phyloP scores from a whole-genome alignment of 1,139 yeast genomes.

The Yamadazyma diddensiae region DNA sequence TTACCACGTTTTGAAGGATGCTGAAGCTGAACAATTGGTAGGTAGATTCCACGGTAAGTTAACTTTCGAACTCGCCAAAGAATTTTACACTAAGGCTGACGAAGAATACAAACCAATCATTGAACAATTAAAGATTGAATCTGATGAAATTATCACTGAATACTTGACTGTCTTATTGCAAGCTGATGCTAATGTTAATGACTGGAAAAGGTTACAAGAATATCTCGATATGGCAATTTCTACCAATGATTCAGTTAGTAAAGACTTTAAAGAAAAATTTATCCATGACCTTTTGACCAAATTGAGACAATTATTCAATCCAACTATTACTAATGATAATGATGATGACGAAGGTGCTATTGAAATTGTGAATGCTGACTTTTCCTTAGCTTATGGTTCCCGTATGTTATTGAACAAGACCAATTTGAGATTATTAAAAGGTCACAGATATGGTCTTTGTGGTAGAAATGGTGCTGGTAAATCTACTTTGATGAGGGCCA shows the following conservation, averaged over 20 bases:
- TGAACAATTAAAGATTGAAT: conserved; percentile 19
- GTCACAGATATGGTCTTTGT: conserved; percentile 96
- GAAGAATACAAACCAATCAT: conserved; percentile 23
- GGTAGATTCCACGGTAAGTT: conserved; percentile 79
- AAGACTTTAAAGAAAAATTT: conserved; percentile 38
- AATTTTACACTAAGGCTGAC: conserved; percentile 37
- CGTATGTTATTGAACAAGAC: conserved; percentile 96
- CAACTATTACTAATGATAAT: conserved; percentile 50
- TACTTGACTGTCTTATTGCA: conserved; percentile 59
- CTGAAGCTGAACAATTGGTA: conserved; percentile 63
- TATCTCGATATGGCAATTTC: conserved; percentile 49
- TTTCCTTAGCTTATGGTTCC: conserved; percentile 95
- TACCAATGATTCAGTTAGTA: conserved; percentile 25
- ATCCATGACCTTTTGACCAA: conserved; percentile 48
- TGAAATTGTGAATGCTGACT: conserved; percentile 90
- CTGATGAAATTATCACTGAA: conserved; percentile 34
- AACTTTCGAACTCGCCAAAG: conserved; percentile 50
- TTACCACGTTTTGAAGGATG: conserved; percentile 72
- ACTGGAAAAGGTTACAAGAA: conserved; percentile 72
- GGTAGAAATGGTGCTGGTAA: conserved; percentile 99
- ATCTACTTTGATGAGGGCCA: conserved; percentile 95
- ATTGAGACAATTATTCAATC: conserved; percentile 65
- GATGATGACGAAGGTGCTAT: conserved; percentile 66
- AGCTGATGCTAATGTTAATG: conserved; percentile 83
- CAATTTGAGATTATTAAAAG: conserved; percentile 78